Evolutionary conservation across 352 stramenopile genomes (phyloP).

Genomic region (Phytophthora tubulina): DNA sequence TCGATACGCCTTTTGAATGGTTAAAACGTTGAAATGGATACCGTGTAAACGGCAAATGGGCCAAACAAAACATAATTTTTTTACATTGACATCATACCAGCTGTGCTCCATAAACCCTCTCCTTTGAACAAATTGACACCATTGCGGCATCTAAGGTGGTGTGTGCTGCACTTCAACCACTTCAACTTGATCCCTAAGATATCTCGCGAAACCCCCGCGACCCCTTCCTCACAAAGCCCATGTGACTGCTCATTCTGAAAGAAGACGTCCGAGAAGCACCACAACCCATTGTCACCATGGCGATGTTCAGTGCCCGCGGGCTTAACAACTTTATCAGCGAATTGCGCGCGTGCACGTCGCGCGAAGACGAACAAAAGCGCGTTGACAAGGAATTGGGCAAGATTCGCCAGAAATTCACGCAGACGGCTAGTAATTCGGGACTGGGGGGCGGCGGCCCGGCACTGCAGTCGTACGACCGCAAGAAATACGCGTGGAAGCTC

Average conservation of each 20-base stretch:
- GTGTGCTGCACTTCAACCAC: constrained; percentile 2
- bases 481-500: constrained; percentile 99
- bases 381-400: constrained; percentile 98
- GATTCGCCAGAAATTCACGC: constrained; percentile 98
- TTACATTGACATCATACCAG: no score
- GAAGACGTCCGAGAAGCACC: constrained; percentile 8
- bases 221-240: constrained; percentile 11
- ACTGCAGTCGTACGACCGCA: constrained; percentile 96
- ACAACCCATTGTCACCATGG: constrained; percentile 47
- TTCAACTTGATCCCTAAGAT: constrained; percentile 15
- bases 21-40: no score
- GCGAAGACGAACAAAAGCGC: constrained; percentile 95
- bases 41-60: no score
- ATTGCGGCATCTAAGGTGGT: no score
- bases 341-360: constrained; percentile 72
- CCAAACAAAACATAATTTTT: no score
- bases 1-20: no score
- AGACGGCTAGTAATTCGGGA: constrained; percentile 39
- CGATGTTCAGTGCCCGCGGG: constrained; percentile 81
- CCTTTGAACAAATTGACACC: no score
- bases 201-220: constrained; percentile 26
- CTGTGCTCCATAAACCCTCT: no score
- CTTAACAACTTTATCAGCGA: constrained; percentile 91
- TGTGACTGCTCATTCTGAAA: constrained; percentile 30
- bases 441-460: constrained; percentile 40